These are phyloP conservation scores for Aureobasidium subglaciale DNA, from an alignment of 2,329 filamentous ascomycete species.

Conservation along the genomic window DNA sequence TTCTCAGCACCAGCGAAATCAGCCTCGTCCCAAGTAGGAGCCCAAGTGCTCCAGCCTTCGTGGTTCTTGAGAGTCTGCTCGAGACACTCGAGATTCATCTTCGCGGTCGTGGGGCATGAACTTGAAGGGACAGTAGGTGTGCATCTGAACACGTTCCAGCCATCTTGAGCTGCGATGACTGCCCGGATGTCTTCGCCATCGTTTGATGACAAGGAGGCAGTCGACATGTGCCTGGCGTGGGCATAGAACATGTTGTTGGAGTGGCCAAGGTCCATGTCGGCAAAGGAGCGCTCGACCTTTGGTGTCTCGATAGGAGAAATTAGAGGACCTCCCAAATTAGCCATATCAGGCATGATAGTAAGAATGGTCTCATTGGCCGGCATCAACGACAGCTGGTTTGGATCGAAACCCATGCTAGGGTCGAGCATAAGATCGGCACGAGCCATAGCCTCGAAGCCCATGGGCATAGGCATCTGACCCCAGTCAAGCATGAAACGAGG, in stretches of 20 bases:
- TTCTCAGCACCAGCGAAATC: conserved; percentile 42
- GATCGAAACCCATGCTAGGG: conserved; percentile 40
- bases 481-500: conserved; percentile 45
- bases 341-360: conserved; percentile 40
- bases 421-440: conserved; percentile 40
- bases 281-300: conserved; percentile 40
- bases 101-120: conserved; percentile 45
- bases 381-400: conserved; percentile 31
- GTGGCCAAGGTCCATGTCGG: conserved; percentile 39
- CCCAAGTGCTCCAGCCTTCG: conserved; percentile 46
- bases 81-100: conserved; percentile 44
- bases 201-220: conserved; percentile 20
- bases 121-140: conserved; percentile 42
- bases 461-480: conserved; percentile 39
- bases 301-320: conserved; percentile 43
- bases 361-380: conserved; percentile 35
- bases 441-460: conserved; percentile 37
- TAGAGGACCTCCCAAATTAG: conserved; percentile 32
- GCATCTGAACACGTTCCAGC: conserved; percentile 48
- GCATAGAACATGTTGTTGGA: conserved; percentile 33
- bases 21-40: conserved; percentile 42
- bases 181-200: conserved; percentile 37
- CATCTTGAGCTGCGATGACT: conserved; percentile 44
- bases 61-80: conserved; percentile 46
- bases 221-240: conserved; percentile 35